Base-by-base conservation (phyloP, 345 rosid genomes). In the Ceriops decandra region DNA sequence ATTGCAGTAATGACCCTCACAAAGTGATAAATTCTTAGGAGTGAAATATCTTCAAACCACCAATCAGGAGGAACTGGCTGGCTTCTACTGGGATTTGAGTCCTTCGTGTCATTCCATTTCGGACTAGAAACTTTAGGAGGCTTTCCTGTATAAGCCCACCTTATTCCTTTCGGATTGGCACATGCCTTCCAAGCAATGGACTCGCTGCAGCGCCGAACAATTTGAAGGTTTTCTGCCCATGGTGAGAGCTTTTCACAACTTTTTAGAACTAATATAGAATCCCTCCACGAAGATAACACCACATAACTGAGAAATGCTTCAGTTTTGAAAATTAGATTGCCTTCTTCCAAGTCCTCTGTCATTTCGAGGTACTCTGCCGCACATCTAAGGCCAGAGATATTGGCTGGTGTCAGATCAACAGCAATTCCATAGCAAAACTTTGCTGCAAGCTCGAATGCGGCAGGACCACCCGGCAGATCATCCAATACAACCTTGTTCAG, bases 171-270 rank as follows among this genome's bases (percentile, higher is more conserved):
- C 0, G 97, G 99, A 70, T 91, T 95, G 61, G 97, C 95, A 75
- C 97, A 89, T 53, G 97, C 99, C 51, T 95, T 95, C 99, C 99
- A 95, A 56, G 99, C 99, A 28, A 95, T 91, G 2, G 99, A 95
- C 77, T 95, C 99, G 30, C 99, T 95, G 66, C 99, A 95, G 63
- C 97, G 82, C 11, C 99, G 71, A 35, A 90, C 95, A 63, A 95
- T 95, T 77, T 95, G 99, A 68, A 95, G 96, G 71, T 95, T 91
- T 79, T 95, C 97, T 5, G 95, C 96, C 99, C 99, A 91, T 0
- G 97, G 97, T 0, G 99, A 91, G 33, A 91, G 86, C 85, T 86
- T 90, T 65, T 95, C 97, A 20, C 99, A 89, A 71, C 89, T 95
- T 66, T 91, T 95, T 57, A 95, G 36, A 3, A 95, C 97, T 27